Base-by-base conservation (phyloP, 2,329 filamentous ascomycete genomes). In the Furcasterigmium sp. region DNA sequence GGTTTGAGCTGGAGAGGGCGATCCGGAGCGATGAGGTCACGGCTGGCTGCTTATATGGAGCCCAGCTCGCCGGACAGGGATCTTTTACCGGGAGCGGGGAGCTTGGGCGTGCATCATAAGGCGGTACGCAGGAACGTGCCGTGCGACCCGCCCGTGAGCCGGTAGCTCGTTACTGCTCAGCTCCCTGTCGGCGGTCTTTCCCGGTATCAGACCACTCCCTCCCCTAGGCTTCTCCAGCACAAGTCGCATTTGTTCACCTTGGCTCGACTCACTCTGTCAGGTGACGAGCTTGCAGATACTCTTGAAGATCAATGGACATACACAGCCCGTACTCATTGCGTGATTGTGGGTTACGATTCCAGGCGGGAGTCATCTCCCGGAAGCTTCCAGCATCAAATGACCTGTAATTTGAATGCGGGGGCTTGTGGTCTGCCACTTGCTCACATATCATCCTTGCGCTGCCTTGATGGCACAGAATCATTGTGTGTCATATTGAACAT, bases 341-440 rank as follows among this genome's bases (percentile, higher is more conserved):
- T 26, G 7, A 11, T 7, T 11, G 23, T 11, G 23, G 23, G 7
- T 26, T 11, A 7, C 23, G 23, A 41, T 29, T 48, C 11, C 39
- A 42, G 37, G 41, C 46, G 37, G 44, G 44, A 48, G 30, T 26
- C 29, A 23, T 38, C 34, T 40, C 41, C 34, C 46, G 45, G 28
- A 34, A 18, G 15, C 32, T 43, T 46, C 39, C 43, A 45, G 45
- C 37, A 36, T 48, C 45, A 39, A 39, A 41, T 44, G 23, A n/a
- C n/a, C n/a, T n/a, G n/a, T n/a, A n/a, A n/a, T n/a, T n/a, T n/a
- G n/a, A n/a, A n/a, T n/a, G n/a, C n/a, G n/a, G n/a, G n/a, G n/a
- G n/a, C n/a, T n/a, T n/a, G n/a, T n/a, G n/a, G n/a, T n/a, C n/a
- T n/a, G n/a, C n/a, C n/a, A n/a, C n/a, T n/a, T n/a, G n/a, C n/a